Evolutionary conservation across 2,329 filamentous ascomycete species (phyloP).

Genomic region (Calonectria naviculata): DNA sequence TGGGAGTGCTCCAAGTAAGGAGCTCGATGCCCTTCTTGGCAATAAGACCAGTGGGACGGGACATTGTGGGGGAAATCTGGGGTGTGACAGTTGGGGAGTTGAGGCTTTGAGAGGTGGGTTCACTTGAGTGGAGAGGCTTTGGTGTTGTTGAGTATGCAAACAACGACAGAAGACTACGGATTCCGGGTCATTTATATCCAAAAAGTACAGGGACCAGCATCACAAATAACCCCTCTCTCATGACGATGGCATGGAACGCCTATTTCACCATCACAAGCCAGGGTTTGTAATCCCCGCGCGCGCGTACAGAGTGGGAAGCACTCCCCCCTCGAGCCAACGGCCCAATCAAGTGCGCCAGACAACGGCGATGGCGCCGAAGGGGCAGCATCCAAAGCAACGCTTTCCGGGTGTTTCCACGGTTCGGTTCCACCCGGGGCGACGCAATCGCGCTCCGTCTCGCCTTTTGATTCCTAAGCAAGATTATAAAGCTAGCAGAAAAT

Average conservation of each 20-base stretch:
- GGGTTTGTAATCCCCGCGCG: neutral
- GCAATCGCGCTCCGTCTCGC: too few relatives aligned
- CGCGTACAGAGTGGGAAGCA: neutral
- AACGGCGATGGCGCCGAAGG: neutral
- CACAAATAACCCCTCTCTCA: neutral
- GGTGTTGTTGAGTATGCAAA: neutral
- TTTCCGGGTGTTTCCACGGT: neutral
- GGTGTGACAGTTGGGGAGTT: neutral
- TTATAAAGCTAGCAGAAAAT: too few relatives aligned
- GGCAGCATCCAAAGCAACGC: neutral
- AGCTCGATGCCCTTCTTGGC: constrained; percentile 74
- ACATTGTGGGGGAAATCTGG: constrained; percentile 28
- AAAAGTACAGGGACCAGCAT: neutral
- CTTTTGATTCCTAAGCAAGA: too few relatives aligned
- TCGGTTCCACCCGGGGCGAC: too few relatives aligned
- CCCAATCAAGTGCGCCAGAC: neutral
- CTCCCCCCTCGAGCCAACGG: neutral
- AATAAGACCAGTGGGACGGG: constrained; percentile 63
- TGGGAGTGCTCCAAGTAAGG: constrained; percentile 66
- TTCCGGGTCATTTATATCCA: neutral
- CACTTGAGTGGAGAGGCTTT: neutral
- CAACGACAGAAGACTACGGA: neutral
- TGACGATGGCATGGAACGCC: neutral
- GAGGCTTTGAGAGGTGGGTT: neutral
- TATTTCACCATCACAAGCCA: neutral